A percentile compares a stretch with the other conserved stretches of the same genome.
phyloP scores from a whole-genome alignment of 257 asterid genomes.

The Fraxinus quadrangulata region DNA sequence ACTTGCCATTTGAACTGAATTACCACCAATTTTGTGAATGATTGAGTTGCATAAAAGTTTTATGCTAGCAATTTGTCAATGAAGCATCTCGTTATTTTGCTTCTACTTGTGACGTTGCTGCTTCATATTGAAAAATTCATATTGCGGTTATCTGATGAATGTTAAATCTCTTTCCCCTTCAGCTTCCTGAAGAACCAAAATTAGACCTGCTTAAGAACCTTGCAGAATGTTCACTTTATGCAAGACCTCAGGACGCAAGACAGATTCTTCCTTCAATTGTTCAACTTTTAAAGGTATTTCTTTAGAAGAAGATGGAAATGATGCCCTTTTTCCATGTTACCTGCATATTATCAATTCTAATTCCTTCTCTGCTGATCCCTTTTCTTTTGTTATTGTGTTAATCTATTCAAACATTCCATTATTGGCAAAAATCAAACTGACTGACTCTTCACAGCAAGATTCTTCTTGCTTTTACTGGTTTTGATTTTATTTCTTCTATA shows the following conservation, averaged over 20 bases:
- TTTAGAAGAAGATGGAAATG: constrained; percentile 12
- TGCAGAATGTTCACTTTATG: constrained; percentile 85
- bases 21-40: constrained; percentile 8
- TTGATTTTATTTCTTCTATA: neutral
- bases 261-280: constrained; percentile 82
- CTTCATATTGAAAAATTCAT: neutral
- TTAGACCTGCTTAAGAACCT: constrained; percentile 80
- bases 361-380: neutral
- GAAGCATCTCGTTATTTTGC: constrained; percentile 19
- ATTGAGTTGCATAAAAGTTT: constrained; percentile 6
- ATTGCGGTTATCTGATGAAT: constrained; percentile 19
- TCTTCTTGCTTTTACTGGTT: neutral
- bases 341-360: constrained; percentile 18
- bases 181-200: constrained; percentile 85
- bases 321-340: constrained; percentile 1
- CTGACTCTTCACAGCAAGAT: neutral
- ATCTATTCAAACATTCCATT: neutral
- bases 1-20: constrained; percentile 16
- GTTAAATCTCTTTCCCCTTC: constrained; percentile 26
- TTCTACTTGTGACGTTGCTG: neutral
- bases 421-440: neutral
- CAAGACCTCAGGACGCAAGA: constrained; percentile 83
- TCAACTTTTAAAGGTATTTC: constrained; percentile 81
- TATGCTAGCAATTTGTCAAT: constrained; percentile 14
- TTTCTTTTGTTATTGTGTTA: neutral